Conservation (phyloP, 2,329 filamentous ascomycete genomes). For the Aschersonia sp. region DNA sequence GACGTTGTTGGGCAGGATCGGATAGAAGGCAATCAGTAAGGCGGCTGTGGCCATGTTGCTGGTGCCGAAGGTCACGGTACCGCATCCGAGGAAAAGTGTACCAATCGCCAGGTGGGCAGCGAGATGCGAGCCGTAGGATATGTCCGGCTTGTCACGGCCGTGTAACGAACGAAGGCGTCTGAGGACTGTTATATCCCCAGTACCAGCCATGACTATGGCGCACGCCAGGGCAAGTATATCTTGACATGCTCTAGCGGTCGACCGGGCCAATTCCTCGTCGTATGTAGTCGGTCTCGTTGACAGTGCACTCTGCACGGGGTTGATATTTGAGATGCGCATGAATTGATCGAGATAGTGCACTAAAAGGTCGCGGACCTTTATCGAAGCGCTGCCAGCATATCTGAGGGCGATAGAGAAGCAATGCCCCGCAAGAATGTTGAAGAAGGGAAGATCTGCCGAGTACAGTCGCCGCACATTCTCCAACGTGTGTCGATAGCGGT, state of each 20-base stretch:
- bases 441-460: conserved; percentile 80
- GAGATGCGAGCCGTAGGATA: conserved; percentile 85
- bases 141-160: conserved; percentile 69
- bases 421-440: conserved; percentile 79
- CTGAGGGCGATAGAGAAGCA: conserved; percentile 68
- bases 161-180: conserved; percentile 78
- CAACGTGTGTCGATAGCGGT: conserved; percentile 48
- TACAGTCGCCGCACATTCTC: conserved; percentile 45
- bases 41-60: conserved; percentile 77
- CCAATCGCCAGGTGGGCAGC: conserved; percentile 88
- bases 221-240: conserved; percentile 72
- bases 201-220: conserved; percentile 89
- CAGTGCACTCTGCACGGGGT: conserved; percentile 12
- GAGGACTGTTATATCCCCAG: conserved; percentile 75
- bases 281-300: conserved; percentile 36
- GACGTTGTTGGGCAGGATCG: conserved; percentile 75
- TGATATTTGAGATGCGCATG: conserved; percentile 58
- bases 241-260: conserved; percentile 80
- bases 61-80: conserved; percentile 82
- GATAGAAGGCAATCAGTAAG: conserved; percentile 84
- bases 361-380: conserved; percentile 63
- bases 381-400: conserved; percentile 59
- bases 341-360: conserved; percentile 78
- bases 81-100: conserved; percentile 79
- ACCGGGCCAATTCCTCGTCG: conserved; percentile 70